These are phyloP conservation scores for Trypethelium eluteriae DNA, from an alignment of 495 filamentous ascomycete species.

Conservation along the genomic window DNA sequence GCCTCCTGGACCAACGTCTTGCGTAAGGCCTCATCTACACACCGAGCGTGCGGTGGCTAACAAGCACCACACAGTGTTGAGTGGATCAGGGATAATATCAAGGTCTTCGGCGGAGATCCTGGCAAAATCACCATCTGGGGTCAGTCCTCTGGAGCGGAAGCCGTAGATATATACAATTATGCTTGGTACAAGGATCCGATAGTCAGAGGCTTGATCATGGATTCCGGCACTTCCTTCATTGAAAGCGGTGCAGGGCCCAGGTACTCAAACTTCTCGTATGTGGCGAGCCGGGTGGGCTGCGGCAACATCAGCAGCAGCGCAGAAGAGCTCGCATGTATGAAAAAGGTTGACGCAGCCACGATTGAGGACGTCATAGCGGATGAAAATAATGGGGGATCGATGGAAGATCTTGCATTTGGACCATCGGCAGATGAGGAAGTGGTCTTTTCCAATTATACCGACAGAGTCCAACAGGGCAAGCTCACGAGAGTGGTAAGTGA, in stretches of 20 bases:
- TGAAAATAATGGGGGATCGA: background rate
- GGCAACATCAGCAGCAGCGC: conserved; percentile 2
- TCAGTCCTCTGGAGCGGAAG: conserved; percentile 42
- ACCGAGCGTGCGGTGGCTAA: background rate
- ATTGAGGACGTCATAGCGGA: conserved; percentile 12
- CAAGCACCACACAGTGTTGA: conserved; percentile 16
- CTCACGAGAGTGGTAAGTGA: conserved; percentile 14
- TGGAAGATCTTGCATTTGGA: conserved; percentile 17
- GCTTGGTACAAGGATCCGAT: conserved; percentile 44
- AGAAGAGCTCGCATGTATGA: conserved; percentile 23
- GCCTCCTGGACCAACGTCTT: conserved; percentile 57
- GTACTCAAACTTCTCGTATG: conserved; percentile 41
- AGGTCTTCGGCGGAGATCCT: conserved; percentile 58
- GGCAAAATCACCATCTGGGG: conserved; percentile 36
- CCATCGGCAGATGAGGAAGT: conserved; percentile 20
- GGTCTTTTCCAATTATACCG: conserved; percentile 25
- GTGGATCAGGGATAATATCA: conserved; percentile 26
- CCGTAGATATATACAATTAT: conserved; percentile 40
- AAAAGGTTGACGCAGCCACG: conserved; percentile 13
- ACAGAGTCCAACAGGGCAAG: conserved; percentile 20
- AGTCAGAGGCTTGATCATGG: conserved; percentile 40
- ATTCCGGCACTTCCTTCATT: conserved; percentile 34
- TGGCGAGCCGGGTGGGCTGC: conserved; percentile 25
- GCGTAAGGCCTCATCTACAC: conserved; percentile 31
- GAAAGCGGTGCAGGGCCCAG: conserved; percentile 23